Evolutionary conservation across 495 filamentous ascomycete genomes (phyloP), one percentile per base, ranked within the genome.

Genomic region (Xylaria palmicola): DNA sequence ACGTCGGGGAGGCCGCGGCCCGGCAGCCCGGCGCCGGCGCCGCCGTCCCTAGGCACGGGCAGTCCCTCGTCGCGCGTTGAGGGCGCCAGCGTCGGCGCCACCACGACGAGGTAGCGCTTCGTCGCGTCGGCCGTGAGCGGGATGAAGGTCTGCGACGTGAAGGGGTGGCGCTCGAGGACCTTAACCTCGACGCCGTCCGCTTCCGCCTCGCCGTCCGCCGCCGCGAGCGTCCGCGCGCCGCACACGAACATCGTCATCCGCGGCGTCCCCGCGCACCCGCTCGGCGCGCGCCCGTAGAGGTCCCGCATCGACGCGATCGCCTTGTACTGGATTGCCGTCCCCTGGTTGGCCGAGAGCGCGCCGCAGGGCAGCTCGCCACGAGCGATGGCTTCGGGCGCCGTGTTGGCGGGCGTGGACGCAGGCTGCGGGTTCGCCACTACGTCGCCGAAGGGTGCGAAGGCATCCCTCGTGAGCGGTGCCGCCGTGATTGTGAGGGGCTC

Each of bases 161-260:
- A 97, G 0, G 94, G 95, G 71, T 98, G 94, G 22, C 95, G 86
- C 72, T 98, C 94, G 40, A 98, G 85, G 58, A 97, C 85, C 6
- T 76, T 71, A 44, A 97, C 82, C 36, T 85, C 77, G 71, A 96
- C 90, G 56, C 65, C 17, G 15, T 19, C 34, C 44, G 10, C 39
- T 15, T 13, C 49, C 62, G 0, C 49, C 62, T 1, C 29, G 7
- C 51, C 55, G 1, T 29, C 12, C 17, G 56, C 41, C 9, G 62
- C 56, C 34, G 66, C 49, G 17, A 73, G 67, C 30, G 57, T 40
- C 27, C 92, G 83, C 13, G 92, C 90, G 29, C 87, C 86, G 73
- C 92, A 97, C 61, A 89, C 83, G 72, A 98, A 98, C 84, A 98
- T 89, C 75, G 86, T 96, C 81, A 93, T 88, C 26, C 85, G 81